Evolutionary conservation across 2,329 filamentous ascomycete genomes (phyloP), one percentile per base, ranked within the genome.

Genomic region (Canariomyces notabilis): DNA sequence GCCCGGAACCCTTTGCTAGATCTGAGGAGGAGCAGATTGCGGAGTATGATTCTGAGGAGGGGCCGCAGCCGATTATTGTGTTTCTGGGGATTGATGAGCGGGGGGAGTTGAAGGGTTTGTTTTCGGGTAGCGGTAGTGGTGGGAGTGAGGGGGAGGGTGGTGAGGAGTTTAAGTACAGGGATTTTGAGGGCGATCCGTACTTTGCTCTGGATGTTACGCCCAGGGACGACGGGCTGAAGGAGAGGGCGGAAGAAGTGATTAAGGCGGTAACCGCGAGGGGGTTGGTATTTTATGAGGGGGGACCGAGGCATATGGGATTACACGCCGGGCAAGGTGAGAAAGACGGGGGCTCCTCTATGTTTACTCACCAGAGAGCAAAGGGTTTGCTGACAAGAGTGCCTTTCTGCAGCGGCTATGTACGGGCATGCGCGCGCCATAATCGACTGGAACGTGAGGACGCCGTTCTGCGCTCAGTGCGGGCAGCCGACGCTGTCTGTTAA

Each of bases 371-470:
- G 38, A 12, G 37, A 26, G n/a, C 4, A 9, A 9, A 9, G 26
- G 26, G 9, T 26, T 26, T 29, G 26, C 26, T 29, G 12, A 19
- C 15, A 16, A 19, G 16, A n/a, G 18, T 19, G 4, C 12, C 34
- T 6, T 6, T 4, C 26, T 29, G 26, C 52, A 93, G 93, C 90
- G 49, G 89, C 90, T 40, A 86, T 95, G 37, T 95, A 89, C 57
- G 91, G 89, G 12, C 88, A 95, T 67, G 87, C 89, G 6, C 83
- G 91, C 45, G 86, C 89, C 37, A 75, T 96, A 20, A 73, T 94
- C 29, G 93, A 97, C 70, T 98, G 93, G 93, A 97, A 98, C 69
- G 76, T 76, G 20, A 85, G 91, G 42, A 95, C 95, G 67, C 86
- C 85, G 22, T 98, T 89, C 74, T 98, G 93, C 66, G 89, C 83